Base-by-base conservation (phyloP, 352 stramenopile species). In the Hyaloperonospora arabidopsidis region DNA sequence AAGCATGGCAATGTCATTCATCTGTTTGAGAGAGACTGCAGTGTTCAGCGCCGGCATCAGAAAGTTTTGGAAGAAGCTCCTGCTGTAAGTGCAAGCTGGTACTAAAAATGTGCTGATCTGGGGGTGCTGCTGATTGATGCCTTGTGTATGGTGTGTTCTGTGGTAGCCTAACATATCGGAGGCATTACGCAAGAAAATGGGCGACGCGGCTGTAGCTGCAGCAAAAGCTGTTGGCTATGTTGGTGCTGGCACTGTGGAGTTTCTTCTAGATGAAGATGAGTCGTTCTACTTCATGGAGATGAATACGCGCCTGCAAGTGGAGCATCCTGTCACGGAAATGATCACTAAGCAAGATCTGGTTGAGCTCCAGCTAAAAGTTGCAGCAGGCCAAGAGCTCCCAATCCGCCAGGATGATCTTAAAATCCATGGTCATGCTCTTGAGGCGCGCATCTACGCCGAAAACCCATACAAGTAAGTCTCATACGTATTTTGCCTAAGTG, bases 261-360 rank as follows among this genome's bases (percentile, higher is more conserved):
- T 97, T 61, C 73, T 97, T 19, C 55, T 96, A 41, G 91, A 97
- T 64, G 74, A 90, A 34, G 76, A 90, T 57, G 81, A 93, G 52
- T 85, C 77, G 21, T 97, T 97, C 57, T 97, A 97, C 61, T 97
- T 97, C 54, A 95, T 97, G 84, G 92, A 97, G 63, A 97, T 97
- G 89, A 97, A 97, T 79, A 97, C 91, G 32, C 87, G 91, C 19
- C 69, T 97, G n/a, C 91, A 97, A 70, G 91, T 97, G 14, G 86
- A 97, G 61, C 89, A 97, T 57, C 86, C 86, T 0, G 87, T 97
- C 35, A 96, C 89, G 5, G 89, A 97, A 71, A 78, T 95, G 49
- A 90, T 97, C 63, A 96, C 85, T 0, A 65, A 83, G 43, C 77
- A 86, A 54, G 86, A 95, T 56, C 58, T 95, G 21, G 93, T 98